Evolutionary conservation across 495 filamentous ascomycete genomes (phyloP), one percentile per base, ranked within the genome.

Genomic region (Aeminium ludgeri): DNA sequence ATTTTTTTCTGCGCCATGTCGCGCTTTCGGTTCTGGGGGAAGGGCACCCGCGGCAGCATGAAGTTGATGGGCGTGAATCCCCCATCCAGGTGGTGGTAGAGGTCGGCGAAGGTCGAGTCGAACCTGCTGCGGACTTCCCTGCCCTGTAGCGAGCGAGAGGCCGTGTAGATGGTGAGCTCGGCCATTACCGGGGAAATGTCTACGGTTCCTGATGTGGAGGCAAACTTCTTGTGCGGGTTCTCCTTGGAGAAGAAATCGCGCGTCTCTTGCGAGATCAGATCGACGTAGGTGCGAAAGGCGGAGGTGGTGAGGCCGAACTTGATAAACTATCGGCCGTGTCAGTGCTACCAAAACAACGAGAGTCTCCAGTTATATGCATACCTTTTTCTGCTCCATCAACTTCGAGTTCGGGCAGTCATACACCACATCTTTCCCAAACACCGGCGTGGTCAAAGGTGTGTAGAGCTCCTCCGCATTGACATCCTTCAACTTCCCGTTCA

Each of bases 301-400:
- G 75, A 68, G 5, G 67, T 62, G 3, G 73, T 76, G 30, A 78
- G 66, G 29, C 74, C 72, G 38, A 69, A 77, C 56, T 77, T 78
- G 48, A 78, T 68, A 46, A 77, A 76, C 71, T 74, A 53, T n/a
- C 17, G 11, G 13, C 12, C 4, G 20, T 31, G n/a, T 30, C 17
- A 28, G 30, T n/a, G n/a, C n/a, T n/a, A n/a, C n/a, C n/a, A n/a
- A n/a, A n/a, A n/a, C n/a, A n/a, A n/a, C n/a, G n/a, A n/a, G n/a
- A n/a, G n/a, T 20, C 15, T 16, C 3, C 5, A 20, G 16, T 16
- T n/a, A 29, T 2, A 36, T 20, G n/a, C 47, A 41, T 48, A 71
- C 72, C 63, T 74, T 77, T 57, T 78, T 78, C 59, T 78, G 74
- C 53, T 78, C 73, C 73, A 78, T 76, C 34, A 78, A 60, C 54